These are phyloP conservation scores for Linnemannia hyalina DNA, from an alignment of 192 early-diverging fungal genomes.

Conservation along the genomic window DNA sequence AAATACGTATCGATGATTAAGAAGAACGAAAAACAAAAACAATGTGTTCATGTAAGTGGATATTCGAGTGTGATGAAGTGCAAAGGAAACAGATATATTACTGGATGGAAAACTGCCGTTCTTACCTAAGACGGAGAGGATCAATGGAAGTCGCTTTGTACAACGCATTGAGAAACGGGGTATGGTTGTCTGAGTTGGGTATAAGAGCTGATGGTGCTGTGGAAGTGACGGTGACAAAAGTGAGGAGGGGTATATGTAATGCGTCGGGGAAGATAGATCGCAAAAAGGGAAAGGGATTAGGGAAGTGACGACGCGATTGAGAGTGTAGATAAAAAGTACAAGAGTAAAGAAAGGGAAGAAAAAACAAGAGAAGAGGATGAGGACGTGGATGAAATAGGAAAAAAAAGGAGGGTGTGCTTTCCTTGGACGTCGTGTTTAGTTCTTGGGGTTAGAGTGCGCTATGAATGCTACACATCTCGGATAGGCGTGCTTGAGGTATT, in stretches of 20 bases:
- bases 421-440: neutral
- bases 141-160: conserved; percentile 47
- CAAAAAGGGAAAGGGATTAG: neutral
- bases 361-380: neutral
- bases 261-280: neutral
- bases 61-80: neutral
- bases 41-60: neutral
- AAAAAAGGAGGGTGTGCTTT: neutral
- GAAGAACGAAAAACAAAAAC: neutral
- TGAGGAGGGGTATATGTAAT: neutral
- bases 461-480: neutral
- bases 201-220: neutral
- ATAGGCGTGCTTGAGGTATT: neutral
- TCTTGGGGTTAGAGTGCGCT: neutral
- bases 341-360: neutral
- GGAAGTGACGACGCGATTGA: neutral
- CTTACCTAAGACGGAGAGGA: conserved; percentile 50
- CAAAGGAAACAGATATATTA: no score
- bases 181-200: neutral
- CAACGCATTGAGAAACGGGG: conserved; percentile 39
- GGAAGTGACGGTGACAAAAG: neutral
- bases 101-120: neutral
- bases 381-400: neutral
- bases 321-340: neutral
- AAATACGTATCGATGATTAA: neutral